Evolutionary conservation across 140 eudicot genomes (phyloP).

Genomic region (Flaveria floridana): DNA sequence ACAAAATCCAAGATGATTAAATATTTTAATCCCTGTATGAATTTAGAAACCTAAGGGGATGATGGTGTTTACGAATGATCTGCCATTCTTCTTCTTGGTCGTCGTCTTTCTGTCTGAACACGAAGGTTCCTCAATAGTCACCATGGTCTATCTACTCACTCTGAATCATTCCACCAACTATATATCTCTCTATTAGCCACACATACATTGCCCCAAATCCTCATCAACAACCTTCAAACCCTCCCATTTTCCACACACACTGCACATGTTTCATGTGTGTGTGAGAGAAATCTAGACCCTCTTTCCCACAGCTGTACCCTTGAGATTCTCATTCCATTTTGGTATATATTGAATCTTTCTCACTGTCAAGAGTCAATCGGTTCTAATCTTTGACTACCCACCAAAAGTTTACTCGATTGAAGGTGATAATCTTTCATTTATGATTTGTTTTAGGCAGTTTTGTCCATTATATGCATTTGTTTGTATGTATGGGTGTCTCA

Average conservation of each 20-base stretch:
- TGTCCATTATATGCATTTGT: background rate
- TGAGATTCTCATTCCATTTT: constrained; percentile 39
- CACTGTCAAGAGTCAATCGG: background rate
- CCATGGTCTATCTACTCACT: constrained; percentile 18
- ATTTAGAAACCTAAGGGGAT: background rate
- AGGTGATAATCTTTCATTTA: constrained; percentile 22
- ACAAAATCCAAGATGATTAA: too few species aligned
- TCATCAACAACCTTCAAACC: background rate
- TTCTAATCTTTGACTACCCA: too few species aligned
- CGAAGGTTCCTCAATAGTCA: constrained; percentile 30
- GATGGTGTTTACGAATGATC: background rate
- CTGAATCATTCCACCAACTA: constrained; percentile 16
- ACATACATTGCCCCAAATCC: constrained; percentile 28
- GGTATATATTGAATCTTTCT: constrained; percentile 32
- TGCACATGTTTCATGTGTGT: constrained; percentile 27
- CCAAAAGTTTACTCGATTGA: constrained; percentile 13
- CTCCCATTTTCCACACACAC: constrained; percentile 24
- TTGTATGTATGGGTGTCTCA: constrained; percentile 19
- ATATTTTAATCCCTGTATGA: too few species aligned
- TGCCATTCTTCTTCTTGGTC: background rate
- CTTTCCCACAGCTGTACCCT: constrained; percentile 27
- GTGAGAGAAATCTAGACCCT: constrained; percentile 19
- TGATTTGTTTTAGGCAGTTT: background rate
- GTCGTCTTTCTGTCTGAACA: constrained; percentile 19
- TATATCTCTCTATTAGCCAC: constrained; percentile 15